Evolutionary conservation across 2,329 filamentous ascomycete species (phyloP), one percentile per base, ranked within the genome.

Genomic region (Paraphoma sp.): DNA sequence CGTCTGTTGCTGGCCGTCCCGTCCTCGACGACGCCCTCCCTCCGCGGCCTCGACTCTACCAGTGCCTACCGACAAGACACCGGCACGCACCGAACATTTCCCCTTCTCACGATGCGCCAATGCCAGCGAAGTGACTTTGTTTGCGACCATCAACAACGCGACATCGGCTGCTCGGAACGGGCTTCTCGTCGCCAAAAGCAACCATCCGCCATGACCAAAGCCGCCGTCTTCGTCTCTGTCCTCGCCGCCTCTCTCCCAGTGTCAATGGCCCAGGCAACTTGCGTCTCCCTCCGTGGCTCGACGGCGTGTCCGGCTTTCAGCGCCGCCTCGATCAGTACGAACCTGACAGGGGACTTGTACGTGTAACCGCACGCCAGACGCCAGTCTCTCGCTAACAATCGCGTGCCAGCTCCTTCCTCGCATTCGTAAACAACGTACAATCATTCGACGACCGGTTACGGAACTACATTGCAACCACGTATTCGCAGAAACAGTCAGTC

Each of bases 391-490:
- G 51, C 43, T 54, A 48, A 62, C 48, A 48, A 29, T 54, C 44
- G 17, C 49, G 55, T 31, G 48, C 59, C 71, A 96, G 93, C 79
- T 89, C 93, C 45, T 99, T 98, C 76, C 85, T 99, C 63, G 82
- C 87, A 63, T 91, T 85, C 75, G 95, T 98, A 67, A 90, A 90
- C 44, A 88, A 90, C 73, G 84, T 85, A 14, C 78, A 84, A 51
- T 86, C 89, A 8, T 99, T 99, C 74, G 95, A 99, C 76, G 75
- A 82, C 42, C 85, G 90, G 70, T 79, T 99, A 70, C 82, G 79
- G 49, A 81, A 84, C 53, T 97, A 96, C 77, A 84, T 97, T 51
- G 80, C 85, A 53, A 89, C 87, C 38, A 84, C 83, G 60, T 98
- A 93, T 79, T 86, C 94, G 49, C 86, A 88, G 71, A 78, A 84